phyloP scores from a whole-genome alignment of 1,284 basidiomycete species.

The Ustilago crameri region DNA sequence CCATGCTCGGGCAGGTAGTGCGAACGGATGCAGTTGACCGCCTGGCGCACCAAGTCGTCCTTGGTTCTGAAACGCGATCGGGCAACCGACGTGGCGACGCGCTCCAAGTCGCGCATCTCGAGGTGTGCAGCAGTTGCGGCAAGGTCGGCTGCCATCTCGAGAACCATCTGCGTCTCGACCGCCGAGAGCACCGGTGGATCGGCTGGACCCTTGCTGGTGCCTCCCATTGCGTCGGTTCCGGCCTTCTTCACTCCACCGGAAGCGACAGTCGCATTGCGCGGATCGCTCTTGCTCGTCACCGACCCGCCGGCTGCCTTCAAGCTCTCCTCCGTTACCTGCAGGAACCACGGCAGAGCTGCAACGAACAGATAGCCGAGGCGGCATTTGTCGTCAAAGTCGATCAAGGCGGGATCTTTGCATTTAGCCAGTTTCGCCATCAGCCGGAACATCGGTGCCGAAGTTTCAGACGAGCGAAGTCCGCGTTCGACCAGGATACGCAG shows the following conservation, averaged over 20 bases:
- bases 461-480: constrained; percentile 83
- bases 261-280: constrained; percentile 17
- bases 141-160: constrained; percentile 80
- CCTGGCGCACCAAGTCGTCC: constrained; percentile 92
- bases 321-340: constrained; percentile 77
- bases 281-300: constrained; percentile 30
- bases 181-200: constrained; percentile 68
- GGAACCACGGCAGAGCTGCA: constrained; percentile 85
- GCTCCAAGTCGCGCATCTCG: constrained; percentile 79
- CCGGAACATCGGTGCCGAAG: constrained; percentile 77
- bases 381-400: constrained; percentile 75
- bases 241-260: constrained; percentile 15
- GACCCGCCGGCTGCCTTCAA: constrained; percentile 26
- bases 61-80: constrained; percentile 88
- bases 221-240: constrained; percentile 7
- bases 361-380: constrained; percentile 86
- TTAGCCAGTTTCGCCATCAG: constrained; percentile 77
- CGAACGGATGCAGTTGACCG: constrained; percentile 83
- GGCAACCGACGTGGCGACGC: constrained; percentile 88
- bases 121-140: constrained; percentile 78
- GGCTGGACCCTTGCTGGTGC: neutral
- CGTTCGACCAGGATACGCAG: constrained; percentile 81
- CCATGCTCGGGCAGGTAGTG: constrained; percentile 76
- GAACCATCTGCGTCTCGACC: constrained; percentile 74
- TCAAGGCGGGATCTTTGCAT: constrained; percentile 75